Evolutionary conservation across 345 rosid species (phyloP).

Genomic region (Stellera chamaejasme): DNA sequence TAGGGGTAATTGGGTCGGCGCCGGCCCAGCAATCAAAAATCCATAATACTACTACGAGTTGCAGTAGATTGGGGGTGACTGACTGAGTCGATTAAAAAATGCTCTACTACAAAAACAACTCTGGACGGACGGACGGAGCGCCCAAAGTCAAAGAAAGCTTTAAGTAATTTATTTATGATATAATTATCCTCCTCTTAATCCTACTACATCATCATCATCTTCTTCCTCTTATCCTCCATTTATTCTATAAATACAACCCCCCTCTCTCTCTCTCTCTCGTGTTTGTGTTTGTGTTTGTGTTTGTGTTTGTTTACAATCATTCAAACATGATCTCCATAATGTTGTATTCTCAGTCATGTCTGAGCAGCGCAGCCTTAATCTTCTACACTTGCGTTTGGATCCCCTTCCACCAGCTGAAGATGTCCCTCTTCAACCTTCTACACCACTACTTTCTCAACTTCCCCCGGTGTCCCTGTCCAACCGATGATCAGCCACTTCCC

Average conservation of each 20-base stretch:
- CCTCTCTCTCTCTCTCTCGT: too few species aligned
- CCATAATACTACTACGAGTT: too few species aligned
- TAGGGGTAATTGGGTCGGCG: conserved; percentile 52
- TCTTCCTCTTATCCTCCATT: too few species aligned
- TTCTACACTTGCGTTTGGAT: conserved; percentile 50
- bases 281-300: too few species aligned
- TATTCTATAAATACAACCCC: too few species aligned
- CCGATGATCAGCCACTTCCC: conserved; percentile 13
- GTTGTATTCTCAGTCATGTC: conserved; percentile 30
- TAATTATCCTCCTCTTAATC: too few species aligned
- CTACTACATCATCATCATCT: not conserved
- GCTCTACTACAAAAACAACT: too few species aligned
- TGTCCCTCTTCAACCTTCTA: conserved; percentile 9
- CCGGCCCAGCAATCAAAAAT: conserved; percentile 42
- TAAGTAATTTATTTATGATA: too few species aligned
- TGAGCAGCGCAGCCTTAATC: conserved; percentile 38
- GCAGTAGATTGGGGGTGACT: too few species aligned
- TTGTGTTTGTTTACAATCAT: not conserved
- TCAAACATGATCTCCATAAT: conserved; percentile 30
- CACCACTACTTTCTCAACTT: conserved; percentile 1
- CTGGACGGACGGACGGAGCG: too few species aligned
- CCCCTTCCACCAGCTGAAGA: conserved; percentile 33
- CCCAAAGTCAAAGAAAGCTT: not conserved
- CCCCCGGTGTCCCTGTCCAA: conserved; percentile 6
- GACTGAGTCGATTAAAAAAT: too few species aligned